These are phyloP conservation scores for Albophoma yamanashiensis DNA, from an alignment of 2,329 filamentous ascomycete genomes.

Conservation along the genomic window DNA sequence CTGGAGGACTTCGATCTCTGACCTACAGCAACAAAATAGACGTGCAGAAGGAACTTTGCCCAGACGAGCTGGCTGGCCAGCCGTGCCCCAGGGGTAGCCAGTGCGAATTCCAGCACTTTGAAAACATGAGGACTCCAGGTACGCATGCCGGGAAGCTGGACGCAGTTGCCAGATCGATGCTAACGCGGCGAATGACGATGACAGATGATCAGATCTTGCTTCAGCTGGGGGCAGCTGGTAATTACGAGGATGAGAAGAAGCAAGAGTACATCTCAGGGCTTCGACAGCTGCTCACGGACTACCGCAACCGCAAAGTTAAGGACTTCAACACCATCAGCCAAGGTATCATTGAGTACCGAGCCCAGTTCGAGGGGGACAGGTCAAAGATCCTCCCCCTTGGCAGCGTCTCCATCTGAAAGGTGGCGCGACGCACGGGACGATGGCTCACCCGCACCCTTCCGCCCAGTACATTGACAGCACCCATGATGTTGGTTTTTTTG, in stretches of 20 bases:
- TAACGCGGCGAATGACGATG: constrained; percentile 33
- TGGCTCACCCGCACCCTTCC: not conserved
- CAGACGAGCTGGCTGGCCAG: constrained; percentile 58
- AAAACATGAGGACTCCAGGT: constrained; percentile 26
- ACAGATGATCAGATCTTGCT: constrained; percentile 65
- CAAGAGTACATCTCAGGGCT: constrained; percentile 53
- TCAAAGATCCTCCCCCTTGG: constrained; percentile 52
- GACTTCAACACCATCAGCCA: constrained; percentile 58
- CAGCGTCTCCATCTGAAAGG: constrained; percentile 26
- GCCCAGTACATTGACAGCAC: not conserved
- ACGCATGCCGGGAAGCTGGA: constrained; percentile 12
- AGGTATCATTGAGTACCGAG: constrained; percentile 56
- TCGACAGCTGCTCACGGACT: constrained; percentile 46
- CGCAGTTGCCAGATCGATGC: constrained; percentile 11
- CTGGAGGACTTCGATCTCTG: constrained; percentile 74
- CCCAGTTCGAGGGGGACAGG: constrained; percentile 52
- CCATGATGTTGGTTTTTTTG: not conserved
- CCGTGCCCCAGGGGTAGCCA: constrained; percentile 58
- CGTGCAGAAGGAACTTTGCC: constrained; percentile 61
- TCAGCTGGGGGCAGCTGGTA: constrained; percentile 57
- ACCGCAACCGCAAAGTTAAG: constrained; percentile 47
- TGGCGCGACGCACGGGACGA: not conserved
- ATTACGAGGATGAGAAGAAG: constrained; percentile 50
- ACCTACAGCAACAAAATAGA: constrained; percentile 93
- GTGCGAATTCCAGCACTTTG: constrained; percentile 74